These are phyloP conservation scores for Aschersonia sp. DNA, from an alignment of 2,329 filamentous ascomycete genomes.

Conservation along the genomic window DNA sequence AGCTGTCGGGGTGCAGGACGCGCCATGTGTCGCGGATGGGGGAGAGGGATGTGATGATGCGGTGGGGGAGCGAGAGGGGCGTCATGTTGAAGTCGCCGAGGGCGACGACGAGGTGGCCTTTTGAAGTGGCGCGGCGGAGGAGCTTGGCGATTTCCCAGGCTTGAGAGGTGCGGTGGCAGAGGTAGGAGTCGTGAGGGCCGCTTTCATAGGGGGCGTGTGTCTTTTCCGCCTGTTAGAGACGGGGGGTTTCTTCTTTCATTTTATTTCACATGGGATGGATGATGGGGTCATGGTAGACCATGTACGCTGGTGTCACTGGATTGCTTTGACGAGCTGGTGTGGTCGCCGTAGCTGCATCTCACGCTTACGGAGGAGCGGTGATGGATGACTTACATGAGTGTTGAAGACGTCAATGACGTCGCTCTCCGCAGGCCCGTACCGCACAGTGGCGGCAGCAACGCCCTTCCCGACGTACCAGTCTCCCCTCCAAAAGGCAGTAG, in stretches of 20 bases:
- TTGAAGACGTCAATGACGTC: conserved; percentile 82
- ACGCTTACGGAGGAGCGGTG: too few relatives aligned
- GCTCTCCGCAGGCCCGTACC: conserved; percentile 47
- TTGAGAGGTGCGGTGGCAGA: conserved; percentile 82
- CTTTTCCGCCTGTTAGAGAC: conserved; percentile 10
- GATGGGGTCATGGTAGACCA: too few relatives aligned
- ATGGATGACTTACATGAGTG: conserved; percentile 51
- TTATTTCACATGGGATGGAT: not conserved
- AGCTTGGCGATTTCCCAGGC: conserved; percentile 91
- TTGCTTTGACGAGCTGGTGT: too few relatives aligned
- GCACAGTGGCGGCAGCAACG: conserved; percentile 68
- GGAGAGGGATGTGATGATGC: conserved; percentile 64
- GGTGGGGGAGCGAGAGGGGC: conserved; percentile 73
- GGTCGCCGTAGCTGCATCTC: too few relatives aligned
- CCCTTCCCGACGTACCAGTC: conserved; percentile 98
- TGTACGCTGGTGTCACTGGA: too few relatives aligned
- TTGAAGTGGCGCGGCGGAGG: conserved; percentile 65
- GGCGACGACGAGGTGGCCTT: conserved; percentile 71
- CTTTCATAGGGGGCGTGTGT: conserved; percentile 77
- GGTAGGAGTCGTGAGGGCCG: conserved; percentile 69
- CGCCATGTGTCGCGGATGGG: conserved; percentile 77
- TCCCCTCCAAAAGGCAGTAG: conserved; percentile 84
- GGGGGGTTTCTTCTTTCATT: not conserved
- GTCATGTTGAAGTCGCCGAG: conserved; percentile 96
- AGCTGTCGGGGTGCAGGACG: conserved; percentile 68